Base-by-base conservation (phyloP, 2,329 filamentous ascomycete species). In the Clarireedia paspali region DNA sequence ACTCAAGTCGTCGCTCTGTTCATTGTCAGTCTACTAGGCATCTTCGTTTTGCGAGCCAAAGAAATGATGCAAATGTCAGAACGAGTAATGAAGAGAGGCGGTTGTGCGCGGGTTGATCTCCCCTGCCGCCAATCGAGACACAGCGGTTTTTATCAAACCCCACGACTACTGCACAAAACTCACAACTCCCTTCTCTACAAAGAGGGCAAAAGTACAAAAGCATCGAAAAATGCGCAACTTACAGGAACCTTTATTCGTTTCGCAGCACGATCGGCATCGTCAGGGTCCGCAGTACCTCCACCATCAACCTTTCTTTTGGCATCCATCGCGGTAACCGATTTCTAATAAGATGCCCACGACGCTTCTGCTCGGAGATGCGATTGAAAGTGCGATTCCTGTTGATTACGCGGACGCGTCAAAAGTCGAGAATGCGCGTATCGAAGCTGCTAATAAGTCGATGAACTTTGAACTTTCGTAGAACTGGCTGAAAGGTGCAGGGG, bases 171-270 rank as follows among this genome's bases (percentile, higher is more conserved):
- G 52, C 45, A 24, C 53, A 20, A 38, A 56, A 56, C 47, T 56
- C 12, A 52, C 51, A 56, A 47, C 24, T 5, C 15, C 15, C 46
- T 49, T 42, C 48, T 51, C 58, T 57, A 52, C 53, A 50, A 57
- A 40, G 39, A n/a, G 14, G 9, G 40, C n/a, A 54, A 30, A 14
- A 12, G 30, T 34, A 34, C 44, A n/a, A 2, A 59, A 26, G 23
- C 44, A 27, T 39, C 12, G 5, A 48, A 54, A 36, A 14, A 45
- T 34, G 26, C 39, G 39, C 34, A 44, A 81, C 80, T 73, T 75
- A 83, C 80, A 23, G 79, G 74, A 58, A 78, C 65, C 72, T 80
- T 82, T 70, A 77, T 75, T 68, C 79, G 77, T 75, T 84, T 84
- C 60, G 77, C 71, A 66, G 77, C 75, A 67, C 77, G 78, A 63